phyloP scores from a whole-genome alignment of 2,329 filamentous ascomycete species.

The Coleophoma eucalyptorum region DNA sequence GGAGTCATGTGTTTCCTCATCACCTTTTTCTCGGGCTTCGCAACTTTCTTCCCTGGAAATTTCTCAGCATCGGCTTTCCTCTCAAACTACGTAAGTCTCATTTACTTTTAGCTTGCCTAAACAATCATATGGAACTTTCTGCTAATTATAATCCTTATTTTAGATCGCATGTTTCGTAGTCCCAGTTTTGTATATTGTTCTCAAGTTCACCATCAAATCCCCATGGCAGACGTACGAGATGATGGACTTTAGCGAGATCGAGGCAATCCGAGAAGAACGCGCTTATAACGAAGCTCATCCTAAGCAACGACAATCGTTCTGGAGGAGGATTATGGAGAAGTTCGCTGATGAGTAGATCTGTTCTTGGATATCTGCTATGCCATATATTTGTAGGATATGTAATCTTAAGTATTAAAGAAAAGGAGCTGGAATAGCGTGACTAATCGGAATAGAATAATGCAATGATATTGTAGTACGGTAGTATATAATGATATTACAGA shows the following conservation, averaged over 20 bases:
- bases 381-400: too few species aligned
- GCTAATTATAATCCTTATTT: background rate
- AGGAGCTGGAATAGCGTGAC: too few species aligned
- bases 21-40: slow-evolving; percentile 61
- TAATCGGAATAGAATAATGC: too few species aligned
- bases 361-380: background rate
- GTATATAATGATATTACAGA: too few species aligned
- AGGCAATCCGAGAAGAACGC: background rate
- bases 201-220: background rate
- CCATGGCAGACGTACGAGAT: background rate
- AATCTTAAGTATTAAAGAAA: too few species aligned
- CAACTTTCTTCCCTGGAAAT: slow-evolving; percentile 48
- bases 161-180: background rate
- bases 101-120: background rate
- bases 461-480: too few species aligned
- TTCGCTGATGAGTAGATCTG: background rate
- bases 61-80: slow-evolving; percentile 6
- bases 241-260: background rate
- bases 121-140: too few species aligned
- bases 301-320: background rate
- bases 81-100: background rate
- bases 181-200: background rate
- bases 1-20: slow-evolving; percentile 53
- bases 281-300: background rate
- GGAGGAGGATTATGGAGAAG: slow-evolving; percentile 1